Percentiles rank a stretch among this genome's conserved stretches.
Evolutionary conservation across 2,329 filamentous ascomycete species (phyloP).

Genomic region (Trichoderma harzianum): DNA sequence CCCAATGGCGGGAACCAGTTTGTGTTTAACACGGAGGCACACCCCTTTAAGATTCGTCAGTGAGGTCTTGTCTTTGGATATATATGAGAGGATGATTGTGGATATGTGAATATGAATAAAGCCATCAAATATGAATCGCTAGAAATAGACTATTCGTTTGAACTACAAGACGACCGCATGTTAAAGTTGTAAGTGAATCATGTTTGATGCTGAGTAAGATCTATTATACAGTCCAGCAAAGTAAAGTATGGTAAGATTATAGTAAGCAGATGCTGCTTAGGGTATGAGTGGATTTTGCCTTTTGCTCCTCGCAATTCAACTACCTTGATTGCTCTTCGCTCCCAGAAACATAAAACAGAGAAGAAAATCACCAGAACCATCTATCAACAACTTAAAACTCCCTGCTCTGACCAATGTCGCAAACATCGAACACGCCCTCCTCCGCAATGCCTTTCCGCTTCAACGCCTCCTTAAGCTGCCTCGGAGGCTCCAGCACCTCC

Average conservation of each 20-base stretch:
- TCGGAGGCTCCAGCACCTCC: slow-evolving; percentile 79
- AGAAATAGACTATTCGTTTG: slow-evolving; percentile 2
- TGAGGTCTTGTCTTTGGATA: background rate
- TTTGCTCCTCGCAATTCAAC: background rate
- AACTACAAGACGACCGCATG: background rate
- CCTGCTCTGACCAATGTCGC: slow-evolving; percentile 78
- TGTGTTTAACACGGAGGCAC: slow-evolving; percentile 51
- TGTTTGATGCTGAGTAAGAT: background rate
- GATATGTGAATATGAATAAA: background rate
- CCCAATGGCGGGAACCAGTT: slow-evolving; percentile 44
- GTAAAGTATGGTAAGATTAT: background rate
- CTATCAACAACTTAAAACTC: slow-evolving; percentile 56
- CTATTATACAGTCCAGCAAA: background rate
- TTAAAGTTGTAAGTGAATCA: background rate
- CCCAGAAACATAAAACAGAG: background rate
- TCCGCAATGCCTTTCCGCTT: slow-evolving; percentile 63
- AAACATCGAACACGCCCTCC: slow-evolving; percentile 74
- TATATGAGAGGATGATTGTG: background rate
- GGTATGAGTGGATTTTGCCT: background rate
- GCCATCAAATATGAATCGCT: background rate
- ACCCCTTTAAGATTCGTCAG: slow-evolving; percentile 35
- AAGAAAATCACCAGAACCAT: background rate
- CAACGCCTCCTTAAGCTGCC: slow-evolving; percentile 68
- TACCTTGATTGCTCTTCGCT: background rate
- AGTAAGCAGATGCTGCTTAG: background rate